Percentiles rank a stretch among this genome's conserved stretches.
These are phyloP conservation scores for Stephanocyclus meneghinianus DNA, from an alignment of 352 stramenopile species.

Conservation along the genomic window DNA sequence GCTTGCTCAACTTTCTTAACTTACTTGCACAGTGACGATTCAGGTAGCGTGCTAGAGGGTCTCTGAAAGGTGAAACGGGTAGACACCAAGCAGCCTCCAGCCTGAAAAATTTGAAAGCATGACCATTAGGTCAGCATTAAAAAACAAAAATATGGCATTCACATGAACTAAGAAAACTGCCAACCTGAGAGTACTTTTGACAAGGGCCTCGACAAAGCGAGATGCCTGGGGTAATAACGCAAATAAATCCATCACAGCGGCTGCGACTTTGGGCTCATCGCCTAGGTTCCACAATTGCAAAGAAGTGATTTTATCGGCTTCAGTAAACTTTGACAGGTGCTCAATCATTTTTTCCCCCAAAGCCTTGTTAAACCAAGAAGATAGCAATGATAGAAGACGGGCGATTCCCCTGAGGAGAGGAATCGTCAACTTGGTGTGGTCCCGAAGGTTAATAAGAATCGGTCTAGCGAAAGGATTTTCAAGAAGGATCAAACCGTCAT, in stretches of 20 bases:
- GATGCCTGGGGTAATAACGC: slow-evolving; percentile 91
- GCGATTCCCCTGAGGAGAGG: slow-evolving; percentile 91
- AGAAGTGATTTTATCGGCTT: slow-evolving; percentile 64
- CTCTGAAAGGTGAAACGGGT: slow-evolving; percentile 89
- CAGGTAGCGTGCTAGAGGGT: slow-evolving; percentile 90
- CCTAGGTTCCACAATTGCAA: slow-evolving; percentile 80
- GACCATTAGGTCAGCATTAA: too few relatives aligned
- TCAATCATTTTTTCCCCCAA: slow-evolving; percentile 96
- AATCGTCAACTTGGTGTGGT: slow-evolving; percentile 95
- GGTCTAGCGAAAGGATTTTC: slow-evolving; percentile 55
- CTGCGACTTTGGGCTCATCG: slow-evolving; percentile 92
- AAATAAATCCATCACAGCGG: slow-evolving; percentile 95
- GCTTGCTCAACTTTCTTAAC: slow-evolving; percentile 4
- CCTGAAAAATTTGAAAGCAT: background rate
- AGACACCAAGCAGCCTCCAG: slow-evolving; percentile 90
- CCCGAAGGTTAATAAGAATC: slow-evolving; percentile 93
- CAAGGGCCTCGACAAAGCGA: slow-evolving; percentile 92
- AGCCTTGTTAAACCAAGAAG: slow-evolving; percentile 96
- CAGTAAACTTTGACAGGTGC: slow-evolving; percentile 39
- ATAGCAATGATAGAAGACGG: slow-evolving; percentile 90
- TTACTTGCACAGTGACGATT: slow-evolving; percentile 83
- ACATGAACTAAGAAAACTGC: background rate
- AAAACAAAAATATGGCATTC: background rate
- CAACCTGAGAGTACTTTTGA: slow-evolving; percentile 90
- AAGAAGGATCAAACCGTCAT: background rate